phyloP scores from a whole-genome alignment of 2,329 filamentous ascomycete species.

The Apiospora pterosperma region DNA sequence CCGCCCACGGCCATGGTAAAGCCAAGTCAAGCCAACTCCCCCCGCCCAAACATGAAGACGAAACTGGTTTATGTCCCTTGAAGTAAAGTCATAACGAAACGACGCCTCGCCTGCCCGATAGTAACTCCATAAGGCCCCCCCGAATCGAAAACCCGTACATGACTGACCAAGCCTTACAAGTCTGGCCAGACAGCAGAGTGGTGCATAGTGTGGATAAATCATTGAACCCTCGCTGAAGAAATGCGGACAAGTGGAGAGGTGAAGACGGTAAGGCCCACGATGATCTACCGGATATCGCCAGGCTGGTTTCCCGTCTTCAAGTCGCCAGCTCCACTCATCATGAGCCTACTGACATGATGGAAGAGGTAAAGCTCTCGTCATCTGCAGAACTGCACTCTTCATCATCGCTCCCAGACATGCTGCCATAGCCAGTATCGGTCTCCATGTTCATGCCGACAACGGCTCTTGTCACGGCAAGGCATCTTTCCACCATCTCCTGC shows the following conservation, averaged over 20 bases:
- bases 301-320: background rate
- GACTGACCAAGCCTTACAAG: background rate
- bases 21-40: too few relatives aligned
- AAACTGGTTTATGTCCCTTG: background rate
- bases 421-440: conserved; percentile 52
- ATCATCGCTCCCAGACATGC: conserved; percentile 49
- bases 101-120: background rate
- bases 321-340: background rate
- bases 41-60: background rate
- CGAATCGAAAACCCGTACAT: background rate
- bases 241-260: background rate
- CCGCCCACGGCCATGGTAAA: background rate
- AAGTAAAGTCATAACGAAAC: background rate
- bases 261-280: background rate
- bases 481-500: conserved; percentile 51
- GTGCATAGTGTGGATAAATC: background rate
- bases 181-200: background rate
- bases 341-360: background rate
- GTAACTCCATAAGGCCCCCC: background rate
- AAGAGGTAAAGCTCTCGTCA: background rate
- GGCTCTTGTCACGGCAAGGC: conserved; percentile 52
- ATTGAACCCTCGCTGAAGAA: background rate
- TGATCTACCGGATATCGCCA: background rate
- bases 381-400: conserved; percentile 12
- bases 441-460: conserved; percentile 59